A percentile compares a stretch with the other conserved stretches of the same genome.
These are phyloP conservation scores for Fusarium chaquense DNA, from an alignment of 2,329 filamentous ascomycete genomes.

Conservation along the genomic window DNA sequence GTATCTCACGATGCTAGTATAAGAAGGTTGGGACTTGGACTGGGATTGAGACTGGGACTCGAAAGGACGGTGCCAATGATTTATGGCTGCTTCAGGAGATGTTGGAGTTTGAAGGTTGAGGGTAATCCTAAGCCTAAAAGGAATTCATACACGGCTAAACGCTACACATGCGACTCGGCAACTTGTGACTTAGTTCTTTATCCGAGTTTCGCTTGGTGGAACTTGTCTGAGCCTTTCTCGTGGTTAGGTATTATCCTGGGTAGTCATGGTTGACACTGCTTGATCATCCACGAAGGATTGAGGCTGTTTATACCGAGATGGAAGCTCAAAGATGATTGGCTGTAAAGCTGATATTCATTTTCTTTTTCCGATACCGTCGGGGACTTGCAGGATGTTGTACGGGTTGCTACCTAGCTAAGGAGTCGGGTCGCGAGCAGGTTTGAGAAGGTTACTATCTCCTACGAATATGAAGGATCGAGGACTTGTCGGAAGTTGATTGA, in stretches of 20 bases:
- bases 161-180: not conserved
- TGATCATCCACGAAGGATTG: not conserved
- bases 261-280: not conserved
- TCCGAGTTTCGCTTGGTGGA: not conserved
- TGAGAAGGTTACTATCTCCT: slow-evolving; percentile 32
- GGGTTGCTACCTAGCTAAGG: not conserved
- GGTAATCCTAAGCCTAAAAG: not conserved
- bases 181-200: not conserved
- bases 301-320: not conserved
- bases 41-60: not conserved
- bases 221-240: not conserved
- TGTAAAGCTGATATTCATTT: not conserved
- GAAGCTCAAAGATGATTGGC: slow-evolving; percentile 4
- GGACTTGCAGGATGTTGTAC: not conserved
- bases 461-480: slow-evolving; percentile 1
- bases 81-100: slow-evolving; percentile 19
- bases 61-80: slow-evolving; percentile 16
- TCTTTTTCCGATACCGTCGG: not conserved
- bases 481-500: slow-evolving; percentile 11
- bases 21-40: not conserved
- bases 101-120: not conserved
- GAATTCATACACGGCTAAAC: not conserved
- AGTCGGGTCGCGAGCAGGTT: slow-evolving; percentile 19
- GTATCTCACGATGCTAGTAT: not conserved
- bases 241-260: not conserved